A percentile compares a stretch with the other conserved stretches of the same genome.
phyloP scores from a whole-genome alignment of 2,329 filamentous ascomycete genomes.

The Xylariomycetidae sp. region DNA sequence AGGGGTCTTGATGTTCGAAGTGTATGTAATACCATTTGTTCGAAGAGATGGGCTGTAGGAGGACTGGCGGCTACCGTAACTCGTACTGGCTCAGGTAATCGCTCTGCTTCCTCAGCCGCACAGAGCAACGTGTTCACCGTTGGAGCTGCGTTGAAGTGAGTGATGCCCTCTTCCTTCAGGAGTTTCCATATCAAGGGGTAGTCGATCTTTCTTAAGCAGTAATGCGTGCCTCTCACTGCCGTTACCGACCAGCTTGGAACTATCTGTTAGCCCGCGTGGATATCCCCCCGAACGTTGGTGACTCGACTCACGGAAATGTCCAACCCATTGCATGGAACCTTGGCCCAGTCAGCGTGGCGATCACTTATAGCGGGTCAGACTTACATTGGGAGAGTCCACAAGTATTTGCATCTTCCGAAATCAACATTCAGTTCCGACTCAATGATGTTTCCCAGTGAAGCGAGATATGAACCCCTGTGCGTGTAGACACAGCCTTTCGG shows the following conservation, averaged over 20 bases:
- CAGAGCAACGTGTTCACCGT: slow-evolving; percentile 95
- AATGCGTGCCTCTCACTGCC: slow-evolving; percentile 87
- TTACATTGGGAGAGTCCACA: slow-evolving; percentile 92
- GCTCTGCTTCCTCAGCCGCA: slow-evolving; percentile 66
- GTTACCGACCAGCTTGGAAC: slow-evolving; percentile 81
- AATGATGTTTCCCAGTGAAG: slow-evolving; percentile 76
- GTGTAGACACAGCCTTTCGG: slow-evolving; percentile 94
- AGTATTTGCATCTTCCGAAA: slow-evolving; percentile 66
- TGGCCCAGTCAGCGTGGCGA: too few relatives aligned
- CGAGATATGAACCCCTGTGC: slow-evolving; percentile 81
- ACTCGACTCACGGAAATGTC: slow-evolving; percentile 60
- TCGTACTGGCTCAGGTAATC: slow-evolving; percentile 62
- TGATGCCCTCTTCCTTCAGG: slow-evolving; percentile 79
- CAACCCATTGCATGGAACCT: slow-evolving; percentile 66
- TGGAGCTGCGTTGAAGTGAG: slow-evolving; percentile 92
- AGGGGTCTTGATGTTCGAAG: too few relatives aligned
- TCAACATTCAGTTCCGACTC: slow-evolving; percentile 78
- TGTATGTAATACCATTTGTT: slow-evolving; percentile 88
- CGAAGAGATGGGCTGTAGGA: slow-evolving; percentile 82
- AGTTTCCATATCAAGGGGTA: slow-evolving; percentile 89
- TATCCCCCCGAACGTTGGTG: too few relatives aligned
- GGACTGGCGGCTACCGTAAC: slow-evolving; percentile 93
- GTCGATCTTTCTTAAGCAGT: slow-evolving; percentile 90
- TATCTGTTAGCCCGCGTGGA: too few relatives aligned
- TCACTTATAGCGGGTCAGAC: slow-evolving; percentile 36